A percentile compares a stretch with the other conserved stretches of the same genome.
phyloP scores from a whole-genome alignment of 2,329 filamentous ascomycete species.

The Fusarium fracticaudum region DNA sequence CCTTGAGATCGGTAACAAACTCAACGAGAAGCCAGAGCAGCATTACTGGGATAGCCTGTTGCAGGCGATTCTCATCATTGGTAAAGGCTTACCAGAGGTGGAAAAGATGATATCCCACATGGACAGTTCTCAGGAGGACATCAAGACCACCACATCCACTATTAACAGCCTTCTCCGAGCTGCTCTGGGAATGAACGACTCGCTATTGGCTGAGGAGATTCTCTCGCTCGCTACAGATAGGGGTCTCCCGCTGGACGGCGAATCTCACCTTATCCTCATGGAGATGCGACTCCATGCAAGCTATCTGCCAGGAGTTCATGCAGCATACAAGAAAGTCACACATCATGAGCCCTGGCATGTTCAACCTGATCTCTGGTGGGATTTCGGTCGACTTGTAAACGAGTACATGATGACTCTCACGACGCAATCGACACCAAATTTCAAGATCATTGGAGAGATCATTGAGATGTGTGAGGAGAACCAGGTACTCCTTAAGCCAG shows the following conservation, averaged over 20 bases:
- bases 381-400: constrained; percentile 74
- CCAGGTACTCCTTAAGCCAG: constrained; percentile 73
- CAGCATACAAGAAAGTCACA: constrained; percentile 64
- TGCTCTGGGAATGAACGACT: constrained; percentile 75
- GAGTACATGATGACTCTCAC: constrained; percentile 77
- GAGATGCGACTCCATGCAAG: constrained; percentile 77
- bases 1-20: constrained; percentile 57
- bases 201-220: constrained; percentile 78
- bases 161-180: constrained; percentile 81
- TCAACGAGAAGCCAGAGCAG: constrained; percentile 57
- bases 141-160: constrained; percentile 72
- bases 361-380: constrained; percentile 55
- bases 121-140: constrained; percentile 65
- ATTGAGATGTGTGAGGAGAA: constrained; percentile 78
- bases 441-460: constrained; percentile 77
- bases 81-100: constrained; percentile 67
- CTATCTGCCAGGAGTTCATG: constrained; percentile 75
- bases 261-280: constrained; percentile 79
- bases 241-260: constrained; percentile 72
- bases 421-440: constrained; percentile 66
- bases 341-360: constrained; percentile 49
- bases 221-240: constrained; percentile 72
- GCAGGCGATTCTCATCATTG: constrained; percentile 75
- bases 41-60: constrained; percentile 77
- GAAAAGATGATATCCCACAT: constrained; percentile 73